These are phyloP conservation scores for Blepharisma stoltei DNA, from an alignment of 73 alveolate genomes.

Conservation along the genomic window DNA sequence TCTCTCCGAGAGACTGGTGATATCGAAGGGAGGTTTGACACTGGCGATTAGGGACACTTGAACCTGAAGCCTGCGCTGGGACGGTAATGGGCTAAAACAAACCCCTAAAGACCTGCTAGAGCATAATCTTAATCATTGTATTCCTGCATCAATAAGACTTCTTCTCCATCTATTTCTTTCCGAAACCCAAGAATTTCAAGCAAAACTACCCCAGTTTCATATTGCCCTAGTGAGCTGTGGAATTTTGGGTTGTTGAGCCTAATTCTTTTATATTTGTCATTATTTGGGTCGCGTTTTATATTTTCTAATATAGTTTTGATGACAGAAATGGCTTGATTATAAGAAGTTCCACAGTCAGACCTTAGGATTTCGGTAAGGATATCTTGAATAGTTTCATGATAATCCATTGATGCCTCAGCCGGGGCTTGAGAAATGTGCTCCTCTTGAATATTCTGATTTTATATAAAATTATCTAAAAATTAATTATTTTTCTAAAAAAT, in stretches of 20 bases:
- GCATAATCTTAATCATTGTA: conserved; percentile 27
- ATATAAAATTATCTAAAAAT: too few relatives aligned
- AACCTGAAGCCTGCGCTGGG: conserved; percentile 30
- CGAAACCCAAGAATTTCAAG: conserved; percentile 48
- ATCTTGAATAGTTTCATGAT: too few relatives aligned
- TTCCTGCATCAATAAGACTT: not conserved
- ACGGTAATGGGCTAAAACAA: conserved; percentile 25
- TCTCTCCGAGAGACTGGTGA: not conserved
- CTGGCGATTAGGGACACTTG: not conserved
- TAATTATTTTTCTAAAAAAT: too few relatives aligned
- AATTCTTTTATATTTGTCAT: conserved; percentile 45
- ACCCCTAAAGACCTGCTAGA: conserved; percentile 30
- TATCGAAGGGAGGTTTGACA: not conserved
- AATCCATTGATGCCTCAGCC: too few relatives aligned
- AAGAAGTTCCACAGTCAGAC: not conserved
- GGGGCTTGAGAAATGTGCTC: too few relatives aligned
- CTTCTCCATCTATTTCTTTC: conserved; percentile 27
- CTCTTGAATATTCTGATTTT: too few relatives aligned
- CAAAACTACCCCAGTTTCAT: conserved; percentile 38
- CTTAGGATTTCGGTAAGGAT: too few relatives aligned
- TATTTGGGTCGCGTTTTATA: conserved; percentile 48
- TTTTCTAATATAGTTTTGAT: conserved; percentile 39
- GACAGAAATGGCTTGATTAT: conserved; percentile 29
- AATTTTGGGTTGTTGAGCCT: conserved; percentile 46
- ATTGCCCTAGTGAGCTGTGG: conserved; percentile 23